A percentile compares a stretch with the other conserved stretches of the same genome.
These are phyloP conservation scores for Pseudocercospora vitis DNA, from an alignment of 2,329 filamentous ascomycete genomes.

Conservation along the genomic window DNA sequence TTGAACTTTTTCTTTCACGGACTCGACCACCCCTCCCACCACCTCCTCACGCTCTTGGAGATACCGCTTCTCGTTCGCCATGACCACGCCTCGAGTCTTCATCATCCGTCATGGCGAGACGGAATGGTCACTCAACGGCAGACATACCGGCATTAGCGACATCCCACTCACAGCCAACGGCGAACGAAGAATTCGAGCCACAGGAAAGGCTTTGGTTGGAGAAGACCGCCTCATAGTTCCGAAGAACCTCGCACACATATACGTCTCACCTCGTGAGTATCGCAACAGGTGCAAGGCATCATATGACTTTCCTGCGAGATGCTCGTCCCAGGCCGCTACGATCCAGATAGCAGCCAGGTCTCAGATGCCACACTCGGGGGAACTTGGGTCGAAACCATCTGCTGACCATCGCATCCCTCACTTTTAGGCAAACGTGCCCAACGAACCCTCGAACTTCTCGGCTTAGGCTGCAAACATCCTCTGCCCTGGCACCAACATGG, in stretches of 20 bases:
- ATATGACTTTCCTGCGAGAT: too few relatives aligned
- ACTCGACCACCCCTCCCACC: neutral
- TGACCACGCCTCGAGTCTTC: constrained; percentile 52
- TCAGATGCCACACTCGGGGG: too few relatives aligned
- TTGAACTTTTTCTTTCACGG: too few relatives aligned
- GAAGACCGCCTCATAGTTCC: constrained; percentile 82
- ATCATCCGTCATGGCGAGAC: constrained; percentile 84
- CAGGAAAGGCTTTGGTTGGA: constrained; percentile 80
- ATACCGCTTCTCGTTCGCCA: constrained; percentile 9
- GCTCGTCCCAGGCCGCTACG: too few relatives aligned
- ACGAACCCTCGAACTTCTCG: constrained; percentile 83
- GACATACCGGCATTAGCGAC: constrained; percentile 80
- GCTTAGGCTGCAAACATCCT: constrained; percentile 63
- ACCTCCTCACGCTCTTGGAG: neutral
- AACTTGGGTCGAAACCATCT: too few relatives aligned
- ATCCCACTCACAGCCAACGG: constrained; percentile 82
- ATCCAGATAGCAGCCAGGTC: too few relatives aligned
- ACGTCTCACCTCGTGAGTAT: constrained; percentile 89
- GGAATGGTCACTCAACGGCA: constrained; percentile 83
- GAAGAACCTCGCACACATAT: constrained; percentile 79
- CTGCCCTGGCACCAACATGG: constrained; percentile 63
- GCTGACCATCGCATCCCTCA: too few relatives aligned
- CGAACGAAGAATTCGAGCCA: constrained; percentile 55
- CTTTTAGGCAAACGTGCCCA: constrained; percentile 78
- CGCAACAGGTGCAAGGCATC: too few relatives aligned